Percentiles rank a stretch among this genome's conserved stretches.
Conservation (phyloP, 2,329 filamentous ascomycete genomes). For the Botrytis medusae region DNA sequence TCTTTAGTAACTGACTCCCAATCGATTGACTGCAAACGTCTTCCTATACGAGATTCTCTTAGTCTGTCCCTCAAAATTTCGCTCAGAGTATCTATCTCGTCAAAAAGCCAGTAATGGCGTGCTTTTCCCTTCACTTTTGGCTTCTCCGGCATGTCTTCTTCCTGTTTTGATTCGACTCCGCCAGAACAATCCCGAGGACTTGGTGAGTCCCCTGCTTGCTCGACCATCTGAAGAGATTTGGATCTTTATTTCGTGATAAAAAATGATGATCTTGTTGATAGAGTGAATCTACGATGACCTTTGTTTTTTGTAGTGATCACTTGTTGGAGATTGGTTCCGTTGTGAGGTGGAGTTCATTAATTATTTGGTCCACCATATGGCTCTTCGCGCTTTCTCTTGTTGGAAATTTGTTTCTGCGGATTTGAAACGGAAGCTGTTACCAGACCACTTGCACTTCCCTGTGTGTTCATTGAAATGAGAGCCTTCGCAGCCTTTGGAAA, state of each 20-base stretch:
- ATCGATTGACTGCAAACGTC: accelerated
- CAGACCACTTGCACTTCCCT: not conserved
- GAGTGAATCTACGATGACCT: not conserved
- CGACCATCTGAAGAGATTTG: not conserved
- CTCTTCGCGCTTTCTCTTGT: not conserved
- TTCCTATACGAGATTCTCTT: not conserved
- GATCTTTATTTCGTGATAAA: not conserved
- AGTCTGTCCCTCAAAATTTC: accelerated
- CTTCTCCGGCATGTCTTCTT: not conserved
- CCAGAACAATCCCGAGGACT: not conserved
- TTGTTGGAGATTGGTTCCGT: not conserved
- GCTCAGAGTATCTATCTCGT: not conserved
- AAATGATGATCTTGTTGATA: not conserved
- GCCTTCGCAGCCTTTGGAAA: not conserved
- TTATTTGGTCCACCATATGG: too few species aligned
- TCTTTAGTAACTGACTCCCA: not conserved
- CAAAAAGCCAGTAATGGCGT: not conserved
- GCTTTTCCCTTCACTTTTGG: accelerated
- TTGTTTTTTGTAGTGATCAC: not conserved
- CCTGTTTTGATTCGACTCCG: not conserved
- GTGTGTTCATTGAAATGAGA: not conserved
- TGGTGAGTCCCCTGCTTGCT: not conserved
- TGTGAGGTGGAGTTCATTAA: not conserved
- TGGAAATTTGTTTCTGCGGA: not conserved
- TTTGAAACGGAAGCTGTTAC: not conserved